Evolutionary conservation across 2,329 filamentous ascomycete genomes (phyloP).

Genomic region (Paecilomyces niveus): DNA sequence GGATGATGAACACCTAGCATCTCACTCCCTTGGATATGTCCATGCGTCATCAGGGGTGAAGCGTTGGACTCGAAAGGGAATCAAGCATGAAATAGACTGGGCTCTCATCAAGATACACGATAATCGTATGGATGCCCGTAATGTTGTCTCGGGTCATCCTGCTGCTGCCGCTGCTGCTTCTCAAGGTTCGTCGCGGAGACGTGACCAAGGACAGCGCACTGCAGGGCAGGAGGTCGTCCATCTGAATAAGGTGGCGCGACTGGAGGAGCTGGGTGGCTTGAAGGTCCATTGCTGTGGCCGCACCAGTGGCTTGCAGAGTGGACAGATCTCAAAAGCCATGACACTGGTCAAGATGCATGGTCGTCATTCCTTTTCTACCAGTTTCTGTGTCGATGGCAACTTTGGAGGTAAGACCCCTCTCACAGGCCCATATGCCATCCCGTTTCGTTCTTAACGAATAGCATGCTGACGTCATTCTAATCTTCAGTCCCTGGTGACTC

Average conservation of each 20-base stretch:
- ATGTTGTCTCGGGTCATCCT: constrained; percentile 48
- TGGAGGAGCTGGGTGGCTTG: constrained; percentile 58
- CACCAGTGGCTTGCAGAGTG: constrained; percentile 74
- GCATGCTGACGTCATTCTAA: constrained; percentile 2
- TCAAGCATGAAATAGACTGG: constrained; percentile 93
- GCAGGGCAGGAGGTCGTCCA: constrained; percentile 28
- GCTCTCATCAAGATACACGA: constrained; percentile 75
- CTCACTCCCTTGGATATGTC: constrained; percentile 72
- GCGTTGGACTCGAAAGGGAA: constrained; percentile 60
- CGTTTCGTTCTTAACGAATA: background rate
- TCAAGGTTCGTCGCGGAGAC: constrained; percentile 25
- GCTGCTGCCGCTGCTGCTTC: background rate
- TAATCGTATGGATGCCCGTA: constrained; percentile 63
- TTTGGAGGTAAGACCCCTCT: constrained; percentile 43
- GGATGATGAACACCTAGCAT: constrained; percentile 73
- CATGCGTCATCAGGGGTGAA: constrained; percentile 87
- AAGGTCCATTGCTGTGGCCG: constrained; percentile 83
- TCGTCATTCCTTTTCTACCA: constrained; percentile 70
- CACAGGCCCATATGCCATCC: constrained; percentile 1
- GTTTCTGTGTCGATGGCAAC: constrained; percentile 55
- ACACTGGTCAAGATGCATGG: constrained; percentile 83
- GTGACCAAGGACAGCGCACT: constrained; percentile 47
- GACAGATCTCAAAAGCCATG: constrained; percentile 69
- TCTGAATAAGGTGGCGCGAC: constrained; percentile 52
- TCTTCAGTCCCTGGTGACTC: constrained; percentile 71